Conservation (phyloP, 495 filamentous ascomycete genomes). For the Xylaria sp. region DNA sequence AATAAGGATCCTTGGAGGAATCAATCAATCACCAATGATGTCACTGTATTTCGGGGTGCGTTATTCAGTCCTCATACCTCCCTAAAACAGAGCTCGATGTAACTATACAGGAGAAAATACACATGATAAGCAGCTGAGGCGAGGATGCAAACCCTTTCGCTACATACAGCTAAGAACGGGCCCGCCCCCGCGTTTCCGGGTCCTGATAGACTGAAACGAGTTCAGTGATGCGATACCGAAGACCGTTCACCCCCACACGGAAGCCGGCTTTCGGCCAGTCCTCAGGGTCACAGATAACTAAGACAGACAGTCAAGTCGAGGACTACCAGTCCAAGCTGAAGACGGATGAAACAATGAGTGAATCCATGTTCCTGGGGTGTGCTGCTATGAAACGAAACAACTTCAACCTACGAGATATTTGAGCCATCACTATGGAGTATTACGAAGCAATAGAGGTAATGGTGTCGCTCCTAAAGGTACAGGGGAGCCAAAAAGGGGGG, state of each 20-base stretch:
- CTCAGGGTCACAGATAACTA: not conserved
- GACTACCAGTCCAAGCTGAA: not conserved
- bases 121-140: not conserved
- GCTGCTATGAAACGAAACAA: not conserved
- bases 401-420: not conserved
- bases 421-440: not conserved
- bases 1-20: too few relatives aligned
- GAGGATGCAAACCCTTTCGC: not conserved
- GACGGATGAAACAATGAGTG: not conserved
- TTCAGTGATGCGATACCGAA: not conserved
- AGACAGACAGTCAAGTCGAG: not conserved
- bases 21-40: not conserved
- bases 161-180: not conserved
- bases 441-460: not conserved
- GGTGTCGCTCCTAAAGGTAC: not conserved
- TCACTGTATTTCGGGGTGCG: not conserved
- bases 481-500: conserved; percentile 34
- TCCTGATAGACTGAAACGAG: not conserved
- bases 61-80: not conserved
- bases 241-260: not conserved
- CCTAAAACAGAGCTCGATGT: not conserved
- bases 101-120: not conserved
- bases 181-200: conserved; percentile 18
- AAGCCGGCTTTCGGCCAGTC: not conserved
- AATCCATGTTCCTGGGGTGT: not conserved